Evolutionary conservation across 1,139 yeast species (phyloP), one percentile per base, ranked within the genome.

Genomic region (Sugiyamaella sp.): DNA sequence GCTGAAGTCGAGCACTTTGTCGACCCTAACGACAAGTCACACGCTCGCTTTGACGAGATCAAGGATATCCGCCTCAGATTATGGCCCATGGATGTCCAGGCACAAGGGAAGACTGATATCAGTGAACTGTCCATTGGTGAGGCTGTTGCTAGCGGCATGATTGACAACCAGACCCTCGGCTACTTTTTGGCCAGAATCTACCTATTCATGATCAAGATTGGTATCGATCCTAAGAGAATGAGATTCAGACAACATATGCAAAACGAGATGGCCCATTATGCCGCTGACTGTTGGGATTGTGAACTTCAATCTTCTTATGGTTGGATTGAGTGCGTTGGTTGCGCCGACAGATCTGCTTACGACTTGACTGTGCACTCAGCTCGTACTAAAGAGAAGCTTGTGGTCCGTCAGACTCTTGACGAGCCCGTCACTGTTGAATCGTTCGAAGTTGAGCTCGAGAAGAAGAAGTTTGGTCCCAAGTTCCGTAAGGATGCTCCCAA

Each of bases 211-310:
- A 70, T 77, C 62, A 89, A 87, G 71, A 89, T 95, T 69, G 99
- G 99, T 77, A 90, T 91, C 60, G 91, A 93, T 71, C 79, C 85
- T 57, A 71, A 76, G 53, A 85, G 90, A 70, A 76, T 93, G 73
- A 84, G 99, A 74, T 95, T 95, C 82, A 87, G 99, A 80, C 99
- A 95, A 78, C 99, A 95, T 76, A 86, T 95, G 95, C 79, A 85
- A 64, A 95, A 93, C 71, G 99, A 95, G 78, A 95, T 95, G 99
- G 99, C 99, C 22, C 99, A 95, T 73, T 95, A 95, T 72, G 99
- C 99, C 56, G 85, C 96, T 63, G 99, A 95, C 76, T 95, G 99
- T 79, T 95, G 99, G 99, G 99, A 95, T 77, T 97, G 97, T 61
- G 99, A 95, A 78, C 80, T 95, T 66, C 85, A 88, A 66, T 86